phyloP scores from a whole-genome alignment of 1,284 basidiomycete species.

The Irpex sp. region DNA sequence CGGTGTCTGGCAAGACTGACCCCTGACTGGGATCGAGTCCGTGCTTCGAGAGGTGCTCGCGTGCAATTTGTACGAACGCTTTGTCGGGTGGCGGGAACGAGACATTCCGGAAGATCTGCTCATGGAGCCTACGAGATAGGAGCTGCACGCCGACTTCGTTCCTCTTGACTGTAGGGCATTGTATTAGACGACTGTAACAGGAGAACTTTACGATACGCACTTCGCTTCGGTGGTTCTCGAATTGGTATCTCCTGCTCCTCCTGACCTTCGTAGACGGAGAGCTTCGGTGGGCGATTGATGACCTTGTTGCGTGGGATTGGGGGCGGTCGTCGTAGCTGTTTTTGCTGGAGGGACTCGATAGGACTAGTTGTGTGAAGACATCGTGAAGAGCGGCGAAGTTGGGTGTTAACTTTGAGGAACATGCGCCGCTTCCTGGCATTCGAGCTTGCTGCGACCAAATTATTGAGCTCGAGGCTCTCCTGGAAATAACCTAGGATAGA shows the following conservation, averaged over 20 bases:
- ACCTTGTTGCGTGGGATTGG: background rate
- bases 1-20: conserved; percentile 74
- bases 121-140: conserved; percentile 76
- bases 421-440: conserved; percentile 19
- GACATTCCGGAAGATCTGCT: conserved; percentile 79
- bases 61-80: conserved; percentile 71
- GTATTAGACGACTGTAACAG: background rate
- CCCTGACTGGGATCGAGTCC: conserved; percentile 79
- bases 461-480: background rate
- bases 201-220: background rate
- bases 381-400: conserved; percentile 17
- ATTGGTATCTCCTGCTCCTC: background rate
- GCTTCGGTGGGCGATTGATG: background rate
- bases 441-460: background rate
- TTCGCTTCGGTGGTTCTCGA: background rate
- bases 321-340: conserved; percentile 8
- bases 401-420: conserved; percentile 19
- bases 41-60: conserved; percentile 76
- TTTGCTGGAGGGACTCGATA: conserved; percentile 15
- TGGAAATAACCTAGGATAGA: background rate
- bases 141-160: conserved; percentile 94
- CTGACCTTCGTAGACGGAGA: background rate
- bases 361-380: conserved; percentile 17
- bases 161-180: conserved; percentile 48
- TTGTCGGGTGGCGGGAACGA: conserved; percentile 62